Evolutionary conservation across 805 yeast species (phyloP).

Genomic region (Teunomyces lycoperdinae): DNA sequence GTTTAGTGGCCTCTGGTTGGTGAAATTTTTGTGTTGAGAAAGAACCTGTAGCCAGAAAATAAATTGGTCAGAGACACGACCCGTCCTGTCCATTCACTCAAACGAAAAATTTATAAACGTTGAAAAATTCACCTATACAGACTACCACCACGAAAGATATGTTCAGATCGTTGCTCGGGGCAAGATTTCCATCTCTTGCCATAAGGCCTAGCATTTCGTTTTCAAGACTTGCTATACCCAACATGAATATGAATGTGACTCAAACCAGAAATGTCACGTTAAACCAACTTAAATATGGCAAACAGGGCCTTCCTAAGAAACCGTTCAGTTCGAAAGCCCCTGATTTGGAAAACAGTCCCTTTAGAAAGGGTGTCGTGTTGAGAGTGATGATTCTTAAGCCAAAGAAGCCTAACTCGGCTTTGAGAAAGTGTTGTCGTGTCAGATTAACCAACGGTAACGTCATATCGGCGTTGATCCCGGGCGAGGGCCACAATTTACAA

Average conservation of each 20-base stretch:
- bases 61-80: conserved; percentile 1
- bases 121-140: not conserved
- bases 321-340: conserved; percentile 65
- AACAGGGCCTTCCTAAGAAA: conserved; percentile 45
- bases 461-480: conserved; percentile 92
- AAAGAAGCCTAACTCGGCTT: conserved; percentile 97
- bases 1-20: conserved; percentile 3
- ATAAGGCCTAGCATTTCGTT: not conserved
- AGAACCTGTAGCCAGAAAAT: not conserved
- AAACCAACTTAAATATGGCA: conserved; percentile 74
- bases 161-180: conserved; percentile 18
- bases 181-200: not conserved
- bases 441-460: conserved; percentile 86
- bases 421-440: conserved; percentile 95
- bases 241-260: conserved; percentile 1
- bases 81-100: not conserved
- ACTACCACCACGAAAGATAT: conserved; percentile 6
- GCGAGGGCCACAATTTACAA: conserved; percentile 97
- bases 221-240: not conserved
- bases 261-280: conserved; percentile 64
- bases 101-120: not conserved
- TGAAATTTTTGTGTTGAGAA: conserved; percentile 2
- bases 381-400: conserved; percentile 95
- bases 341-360: conserved; percentile 78
- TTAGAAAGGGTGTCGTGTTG: conserved; percentile 88